Conservation (phyloP, 2,329 filamentous ascomycete species). For the Hymenoscyphus linearis region DNA sequence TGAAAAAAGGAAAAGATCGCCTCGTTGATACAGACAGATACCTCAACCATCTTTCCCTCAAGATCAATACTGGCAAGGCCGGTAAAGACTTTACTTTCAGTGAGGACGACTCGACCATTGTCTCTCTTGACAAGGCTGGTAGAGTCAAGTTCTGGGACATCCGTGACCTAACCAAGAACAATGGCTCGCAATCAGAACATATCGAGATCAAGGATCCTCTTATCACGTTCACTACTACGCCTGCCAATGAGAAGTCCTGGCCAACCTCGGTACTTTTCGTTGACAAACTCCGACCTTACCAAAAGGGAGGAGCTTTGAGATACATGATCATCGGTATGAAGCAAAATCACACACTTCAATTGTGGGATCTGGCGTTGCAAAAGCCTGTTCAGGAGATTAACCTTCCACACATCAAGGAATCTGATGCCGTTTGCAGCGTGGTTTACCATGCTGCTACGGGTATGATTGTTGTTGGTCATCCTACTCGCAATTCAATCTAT, state of each 20-base stretch:
- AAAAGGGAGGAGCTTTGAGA: slow-evolving; percentile 80
- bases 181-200: slow-evolving; percentile 19
- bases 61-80: slow-evolving; percentile 95
- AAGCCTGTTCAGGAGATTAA: slow-evolving; percentile 97
- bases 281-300: slow-evolving; percentile 91
- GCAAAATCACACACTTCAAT: slow-evolving; percentile 96
- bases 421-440: slow-evolving; percentile 95
- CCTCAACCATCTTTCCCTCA: slow-evolving; percentile 78
- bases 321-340: slow-evolving; percentile 98
- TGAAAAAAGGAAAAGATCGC: slow-evolving; percentile 59
- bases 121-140: slow-evolving; percentile 94
- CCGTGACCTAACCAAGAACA: slow-evolving; percentile 59
- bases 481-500: slow-evolving; percentile 95
- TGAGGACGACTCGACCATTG: slow-evolving; percentile 90
- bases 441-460: slow-evolving; percentile 88
- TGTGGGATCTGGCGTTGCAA: slow-evolving; percentile 93
- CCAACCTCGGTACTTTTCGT: slow-evolving; percentile 93
- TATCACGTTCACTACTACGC: slow-evolving; percentile 79
- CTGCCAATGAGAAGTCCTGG: slow-evolving; percentile 89
- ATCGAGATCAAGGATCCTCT: slow-evolving; percentile 82
- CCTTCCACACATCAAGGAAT: slow-evolving; percentile 91
- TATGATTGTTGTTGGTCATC: slow-evolving; percentile 92
- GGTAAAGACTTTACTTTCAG: slow-evolving; percentile 98
- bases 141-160: slow-evolving; percentile 99
- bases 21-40: slow-evolving; percentile 84